Evolutionary conservation across 208 protist genomes (phyloP).

Genomic region (Trypanosoma avium): DNA sequence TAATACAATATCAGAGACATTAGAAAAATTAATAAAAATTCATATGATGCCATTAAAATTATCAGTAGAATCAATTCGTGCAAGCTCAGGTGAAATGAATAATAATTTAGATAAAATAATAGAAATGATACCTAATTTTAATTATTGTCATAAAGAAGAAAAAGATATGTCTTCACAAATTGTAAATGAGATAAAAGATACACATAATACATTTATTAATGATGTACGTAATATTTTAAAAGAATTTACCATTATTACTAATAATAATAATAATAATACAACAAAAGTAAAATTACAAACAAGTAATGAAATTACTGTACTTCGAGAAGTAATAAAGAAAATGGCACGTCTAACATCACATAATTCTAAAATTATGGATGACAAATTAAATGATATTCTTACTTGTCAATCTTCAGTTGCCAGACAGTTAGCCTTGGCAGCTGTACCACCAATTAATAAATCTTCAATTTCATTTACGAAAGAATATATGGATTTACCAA

Average conservation of each 20-base stretch:
- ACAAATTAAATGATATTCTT: slow-evolving; percentile 33
- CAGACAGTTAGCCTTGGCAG: slow-evolving; percentile 10
- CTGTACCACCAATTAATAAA: neutral
- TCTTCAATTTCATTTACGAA: neutral
- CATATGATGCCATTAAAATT: slow-evolving; percentile 26
- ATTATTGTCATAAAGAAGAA: neutral
- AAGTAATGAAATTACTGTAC: neutral
- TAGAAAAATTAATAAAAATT: slow-evolving; percentile 21
- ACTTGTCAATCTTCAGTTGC: slow-evolving; percentile 26
- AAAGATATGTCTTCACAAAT: slow-evolving; percentile 20
- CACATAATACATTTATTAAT: neutral
- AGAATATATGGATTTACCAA: neutral
- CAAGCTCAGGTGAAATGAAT: slow-evolving; percentile 13
- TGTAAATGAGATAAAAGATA: slow-evolving; percentile 7
- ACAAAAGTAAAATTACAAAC: neutral
- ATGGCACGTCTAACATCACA: slow-evolving; percentile 20
- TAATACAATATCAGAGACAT: slow-evolving; percentile 3
- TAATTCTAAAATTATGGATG: slow-evolving; percentile 37
- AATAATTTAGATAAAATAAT: neutral
- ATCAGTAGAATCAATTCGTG: slow-evolving; percentile 29
- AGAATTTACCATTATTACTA: neutral
- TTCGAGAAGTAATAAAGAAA: slow-evolving; percentile 25
- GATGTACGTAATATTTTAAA: slow-evolving; percentile 5
- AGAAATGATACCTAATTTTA: neutral
- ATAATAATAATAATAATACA: neutral